A percentile compares a stretch with the other conserved stretches of the same genome.
Evolutionary conservation across 108 stramenopile genomes (phyloP).

Genomic region (Pinguiococcus pyrenoidosus): DNA sequence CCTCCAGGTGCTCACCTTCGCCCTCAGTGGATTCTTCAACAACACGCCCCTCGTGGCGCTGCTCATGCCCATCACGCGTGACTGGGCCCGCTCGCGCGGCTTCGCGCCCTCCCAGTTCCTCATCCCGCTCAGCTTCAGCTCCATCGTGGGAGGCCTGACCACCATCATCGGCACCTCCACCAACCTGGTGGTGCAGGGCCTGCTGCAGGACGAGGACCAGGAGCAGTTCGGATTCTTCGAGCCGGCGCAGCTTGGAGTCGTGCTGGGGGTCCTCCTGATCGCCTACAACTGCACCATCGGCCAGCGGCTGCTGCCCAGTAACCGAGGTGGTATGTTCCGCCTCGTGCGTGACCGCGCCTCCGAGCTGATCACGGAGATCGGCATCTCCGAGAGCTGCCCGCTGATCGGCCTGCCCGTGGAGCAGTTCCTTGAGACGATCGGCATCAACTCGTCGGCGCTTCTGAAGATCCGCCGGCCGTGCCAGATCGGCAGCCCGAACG

Average conservation of each 20-base stretch:
- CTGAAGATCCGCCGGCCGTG: too few species aligned
- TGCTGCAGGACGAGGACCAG: slow-evolving; percentile 7
- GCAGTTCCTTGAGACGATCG: too few species aligned
- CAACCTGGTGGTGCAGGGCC: slow-evolving; percentile 36
- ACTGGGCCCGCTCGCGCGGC: slow-evolving; percentile 31
- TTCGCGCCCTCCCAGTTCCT: slow-evolving; percentile 33
- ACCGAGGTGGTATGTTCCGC: slow-evolving; percentile 23
- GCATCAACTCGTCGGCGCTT: too few species aligned
- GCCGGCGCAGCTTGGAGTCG: slow-evolving; percentile 23
- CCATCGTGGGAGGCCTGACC: slow-evolving; percentile 20
- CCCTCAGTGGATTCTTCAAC: slow-evolving; percentile 32
- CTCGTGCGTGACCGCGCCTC: slow-evolving; percentile 21
- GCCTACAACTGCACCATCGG: slow-evolving; percentile 20
- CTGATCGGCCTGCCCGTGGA: too few species aligned
- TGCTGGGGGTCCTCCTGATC: slow-evolving; percentile 15
- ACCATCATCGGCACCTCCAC: slow-evolving; percentile 39
- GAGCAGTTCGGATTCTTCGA: slow-evolving; percentile 24
- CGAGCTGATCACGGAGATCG: too few species aligned
- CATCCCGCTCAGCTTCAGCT: slow-evolving; percentile 25
- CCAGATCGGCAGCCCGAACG: too few species aligned
- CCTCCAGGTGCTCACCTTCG: slow-evolving; percentile 19
- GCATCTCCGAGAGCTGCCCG: too few species aligned
- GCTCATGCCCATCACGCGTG: slow-evolving; percentile 27
- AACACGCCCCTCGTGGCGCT: slow-evolving; percentile 36
- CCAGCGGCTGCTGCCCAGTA: slow-evolving; percentile 20